Evolutionary conservation across 2,329 filamentous ascomycete genomes (phyloP).

Genomic region (Westerdykella aurantiaca): DNA sequence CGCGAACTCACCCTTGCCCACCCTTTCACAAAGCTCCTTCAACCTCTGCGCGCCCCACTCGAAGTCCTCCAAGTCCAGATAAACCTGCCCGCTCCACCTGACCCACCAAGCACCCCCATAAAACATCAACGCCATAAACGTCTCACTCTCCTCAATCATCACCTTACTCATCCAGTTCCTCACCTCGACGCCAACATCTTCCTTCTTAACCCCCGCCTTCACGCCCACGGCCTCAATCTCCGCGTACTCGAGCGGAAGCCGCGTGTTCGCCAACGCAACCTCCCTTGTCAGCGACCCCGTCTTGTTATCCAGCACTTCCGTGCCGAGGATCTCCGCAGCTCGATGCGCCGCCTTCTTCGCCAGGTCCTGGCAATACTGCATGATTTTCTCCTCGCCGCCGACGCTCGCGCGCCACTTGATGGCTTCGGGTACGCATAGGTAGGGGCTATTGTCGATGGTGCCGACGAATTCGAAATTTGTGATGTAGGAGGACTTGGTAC

Average conservation of each 20-base stretch:
- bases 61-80: conserved; percentile 75
- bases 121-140: conserved; percentile 61
- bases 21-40: conserved; percentile 51
- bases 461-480: conserved; percentile 70
- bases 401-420: conserved; percentile 65
- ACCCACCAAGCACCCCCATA: conserved; percentile 62
- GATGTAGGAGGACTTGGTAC: conserved; percentile 56
- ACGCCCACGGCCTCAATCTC: conserved; percentile 20
- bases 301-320: conserved; percentile 64
- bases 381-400: conserved; percentile 68
- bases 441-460: conserved; percentile 67
- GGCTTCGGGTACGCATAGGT: conserved; percentile 64
- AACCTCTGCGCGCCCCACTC: conserved; percentile 60
- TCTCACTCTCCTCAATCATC: conserved; percentile 56
- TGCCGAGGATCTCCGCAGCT: conserved; percentile 60
- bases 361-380: conserved; percentile 57
- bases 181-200: conserved; percentile 22
- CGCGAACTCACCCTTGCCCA: conserved; percentile 42
- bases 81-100: conserved; percentile 74
- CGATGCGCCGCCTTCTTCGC: conserved; percentile 58
- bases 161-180: conserved; percentile 38
- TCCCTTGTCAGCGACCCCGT: conserved; percentile 46
- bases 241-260: conserved; percentile 56
- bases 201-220: conserved; percentile 14
- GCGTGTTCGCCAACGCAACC: conserved; percentile 47